Conservation (phyloP, 176 grass and related monocot species). For the Carex scoparia region DNA sequence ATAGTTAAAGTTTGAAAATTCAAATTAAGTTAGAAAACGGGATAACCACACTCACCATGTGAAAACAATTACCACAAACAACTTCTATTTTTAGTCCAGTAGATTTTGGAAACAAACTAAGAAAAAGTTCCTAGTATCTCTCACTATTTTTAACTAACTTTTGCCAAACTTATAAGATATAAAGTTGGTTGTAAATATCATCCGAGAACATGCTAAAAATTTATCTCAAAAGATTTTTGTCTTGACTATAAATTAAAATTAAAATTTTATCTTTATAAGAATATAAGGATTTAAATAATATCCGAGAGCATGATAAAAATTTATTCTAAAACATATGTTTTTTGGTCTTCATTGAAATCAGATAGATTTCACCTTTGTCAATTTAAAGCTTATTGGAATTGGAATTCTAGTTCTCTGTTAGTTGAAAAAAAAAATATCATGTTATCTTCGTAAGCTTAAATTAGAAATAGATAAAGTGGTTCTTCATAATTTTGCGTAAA, state of each 20-base stretch:
- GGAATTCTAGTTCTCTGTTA: background rate
- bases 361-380: background rate
- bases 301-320: background rate
- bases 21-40: background rate
- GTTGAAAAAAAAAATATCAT: background rate
- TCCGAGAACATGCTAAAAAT: background rate
- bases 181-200: background rate
- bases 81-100: background rate
- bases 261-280: too few species aligned
- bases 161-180: background rate
- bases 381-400: background rate
- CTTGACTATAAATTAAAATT: too few species aligned
- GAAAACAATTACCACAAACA: background rate
- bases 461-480: background rate
- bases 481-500: background rate
- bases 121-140: background rate
- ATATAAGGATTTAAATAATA: background rate
- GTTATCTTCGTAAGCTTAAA: background rate
- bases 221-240: background rate
- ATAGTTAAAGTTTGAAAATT: background rate
- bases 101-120: too few species aligned
- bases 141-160: background rate
- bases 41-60: background rate
- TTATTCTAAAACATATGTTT: background rate
- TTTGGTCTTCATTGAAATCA: too few species aligned